A percentile compares a stretch with the other conserved stretches of the same genome.
phyloP scores from a whole-genome alignment of 2,329 filamentous ascomycete genomes.

The Penicillium italicum region DNA sequence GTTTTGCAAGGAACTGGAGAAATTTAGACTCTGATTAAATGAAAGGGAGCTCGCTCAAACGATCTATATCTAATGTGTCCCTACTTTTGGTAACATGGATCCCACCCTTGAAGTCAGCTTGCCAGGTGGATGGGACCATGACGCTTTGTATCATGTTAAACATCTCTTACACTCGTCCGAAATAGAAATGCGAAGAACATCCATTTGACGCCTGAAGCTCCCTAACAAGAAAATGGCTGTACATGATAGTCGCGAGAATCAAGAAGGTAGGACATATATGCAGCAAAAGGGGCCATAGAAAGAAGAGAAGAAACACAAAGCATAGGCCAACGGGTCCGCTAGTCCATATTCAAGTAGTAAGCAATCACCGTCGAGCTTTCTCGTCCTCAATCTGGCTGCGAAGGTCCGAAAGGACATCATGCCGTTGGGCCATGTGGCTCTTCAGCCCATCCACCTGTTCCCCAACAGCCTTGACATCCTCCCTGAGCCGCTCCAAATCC shows the following conservation, averaged over 20 bases:
- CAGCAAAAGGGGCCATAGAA: slow-evolving; percentile 11
- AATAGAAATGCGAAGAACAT: slow-evolving; percentile 12
- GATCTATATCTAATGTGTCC: too few relatives aligned
- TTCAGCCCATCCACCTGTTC: slow-evolving; percentile 93
- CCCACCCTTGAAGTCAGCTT: too few relatives aligned
- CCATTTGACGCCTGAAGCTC: slow-evolving; percentile 35
- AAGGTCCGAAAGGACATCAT: slow-evolving; percentile 72
- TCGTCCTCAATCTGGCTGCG: slow-evolving; percentile 82
- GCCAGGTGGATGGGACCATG: not conserved
- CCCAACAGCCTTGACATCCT: slow-evolving; percentile 84
- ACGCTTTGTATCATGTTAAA: not conserved
- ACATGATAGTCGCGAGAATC: slow-evolving; percentile 19
- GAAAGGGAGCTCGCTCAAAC: too few relatives aligned
- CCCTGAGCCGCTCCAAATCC: slow-evolving; percentile 70
- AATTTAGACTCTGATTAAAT: too few relatives aligned
- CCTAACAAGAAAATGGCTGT: slow-evolving; percentile 34
- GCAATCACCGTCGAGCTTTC: slow-evolving; percentile 54
- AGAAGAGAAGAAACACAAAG: slow-evolving; percentile 9
- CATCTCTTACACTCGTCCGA: not conserved
- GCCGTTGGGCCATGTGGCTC: slow-evolving; percentile 70
- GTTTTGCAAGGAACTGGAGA: too few relatives aligned
- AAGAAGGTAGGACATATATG: slow-evolving; percentile 12
- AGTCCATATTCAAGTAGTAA: not conserved
- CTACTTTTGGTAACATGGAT: too few relatives aligned
- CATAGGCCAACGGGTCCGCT: not conserved